A percentile compares a stretch with the other conserved stretches of the same genome.
These are phyloP conservation scores for Ilyonectria robusta DNA, from an alignment of 2,329 filamentous ascomycete genomes.

Conservation along the genomic window DNA sequence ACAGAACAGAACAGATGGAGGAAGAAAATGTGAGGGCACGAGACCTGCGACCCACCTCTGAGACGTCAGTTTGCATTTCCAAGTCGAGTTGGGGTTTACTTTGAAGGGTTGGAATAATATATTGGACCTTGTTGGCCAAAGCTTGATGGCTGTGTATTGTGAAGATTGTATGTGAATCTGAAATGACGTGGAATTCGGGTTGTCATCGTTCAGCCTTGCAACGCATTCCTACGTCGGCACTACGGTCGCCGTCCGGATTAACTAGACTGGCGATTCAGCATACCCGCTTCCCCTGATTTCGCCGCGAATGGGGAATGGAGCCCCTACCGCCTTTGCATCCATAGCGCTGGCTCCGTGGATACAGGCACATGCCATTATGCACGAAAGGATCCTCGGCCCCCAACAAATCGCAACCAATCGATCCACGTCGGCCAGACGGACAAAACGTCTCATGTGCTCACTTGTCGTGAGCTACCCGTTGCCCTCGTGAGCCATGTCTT, in stretches of 20 bases:
- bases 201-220: constrained; percentile 1
- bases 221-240: not conserved
- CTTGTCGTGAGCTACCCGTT: constrained; percentile 10
- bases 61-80: not conserved
- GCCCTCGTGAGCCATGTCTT: not conserved
- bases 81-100: not conserved
- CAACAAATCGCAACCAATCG: constrained; percentile 36
- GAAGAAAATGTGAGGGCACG: constrained; percentile 32
- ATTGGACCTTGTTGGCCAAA: not conserved
- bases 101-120: not conserved
- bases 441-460: constrained; percentile 9
- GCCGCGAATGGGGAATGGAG: not conserved
- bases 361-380: constrained; percentile 13
- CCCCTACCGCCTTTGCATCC: not conserved
- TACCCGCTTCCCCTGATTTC: not conserved
- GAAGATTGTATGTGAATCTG: not conserved
- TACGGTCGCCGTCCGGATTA: not conserved
- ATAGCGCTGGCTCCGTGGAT: not conserved
- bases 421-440: constrained; percentile 4
- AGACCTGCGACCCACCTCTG: constrained; percentile 2
- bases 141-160: not conserved
- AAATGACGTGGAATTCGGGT: not conserved
- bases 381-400: constrained; percentile 38
- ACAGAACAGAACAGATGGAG: constrained; percentile 6
- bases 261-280: not conserved